Base-by-base conservation (phyloP, 345 rosid genomes). In the Populus tremula region DNA sequence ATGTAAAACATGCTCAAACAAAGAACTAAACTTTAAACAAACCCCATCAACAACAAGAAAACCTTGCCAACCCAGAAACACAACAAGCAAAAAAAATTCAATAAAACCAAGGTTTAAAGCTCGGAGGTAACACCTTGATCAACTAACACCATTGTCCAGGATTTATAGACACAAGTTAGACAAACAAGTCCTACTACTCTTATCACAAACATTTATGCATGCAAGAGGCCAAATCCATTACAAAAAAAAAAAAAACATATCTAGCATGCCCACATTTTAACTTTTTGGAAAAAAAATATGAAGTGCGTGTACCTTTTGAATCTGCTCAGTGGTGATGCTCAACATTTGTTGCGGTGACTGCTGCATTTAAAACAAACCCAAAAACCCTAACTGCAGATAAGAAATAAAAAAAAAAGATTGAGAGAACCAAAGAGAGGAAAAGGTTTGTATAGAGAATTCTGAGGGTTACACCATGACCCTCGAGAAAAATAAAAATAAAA, bases 251-350 rank as follows among this genome's bases (percentile, higher is more conserved):
- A 69, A 29, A 54, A 23, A 71, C 4, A 50, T 39, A 0, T 14
- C 6, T 27, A 65, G 3, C 68, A 65, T 5, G 35, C 39, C 0
- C 9, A 65, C 20, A 31, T 13, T 65, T 27, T 65, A 33, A 27
- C 36, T 29, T 13, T 1, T 17, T 11, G 29, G 5, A 39, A 0
- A n/a, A 69, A 25, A 76, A 56, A 5, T 11, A 23, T 25, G 53
- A 50, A 29, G 41, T 2, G 20, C 2, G 7, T 18, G 17, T 50
- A 78, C 81, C 81, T 65, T 78, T 71, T 78, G 81, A 71, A 78
- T 78, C 76, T 78, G 81, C 81, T 78, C 81, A 39, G 81, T 78
- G 53, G 72, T 78, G 31, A 78, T 64, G 80, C 71, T 77, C 23
- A 53, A 47, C 43, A 56, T 54, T 13, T 45, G 49, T 53, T 72